A percentile compares a stretch with the other conserved stretches of the same genome.
phyloP scores from a whole-genome alignment of 2,329 filamentous ascomycete genomes.

The Fusarium falciforme region DNA sequence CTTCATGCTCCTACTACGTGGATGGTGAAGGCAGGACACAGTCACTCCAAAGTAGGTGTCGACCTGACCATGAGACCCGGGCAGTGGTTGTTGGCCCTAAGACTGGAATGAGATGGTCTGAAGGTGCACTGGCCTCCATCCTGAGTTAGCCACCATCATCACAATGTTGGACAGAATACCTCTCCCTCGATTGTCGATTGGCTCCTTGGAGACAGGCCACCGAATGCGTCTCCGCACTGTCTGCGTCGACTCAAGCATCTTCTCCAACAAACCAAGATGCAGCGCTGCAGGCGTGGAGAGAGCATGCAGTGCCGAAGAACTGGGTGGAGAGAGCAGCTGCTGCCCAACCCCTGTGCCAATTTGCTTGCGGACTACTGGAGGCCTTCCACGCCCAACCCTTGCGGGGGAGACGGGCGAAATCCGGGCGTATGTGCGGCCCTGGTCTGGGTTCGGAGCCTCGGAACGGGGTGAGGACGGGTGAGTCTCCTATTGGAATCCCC shows the following conservation, averaged over 20 bases:
- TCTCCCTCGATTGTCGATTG: not conserved
- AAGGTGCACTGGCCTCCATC: not conserved
- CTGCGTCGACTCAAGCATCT: not conserved
- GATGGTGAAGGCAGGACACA: not conserved
- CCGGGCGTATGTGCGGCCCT: not conserved
- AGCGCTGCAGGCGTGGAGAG: not conserved
- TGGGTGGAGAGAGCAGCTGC: not conserved
- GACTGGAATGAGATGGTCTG: not conserved
- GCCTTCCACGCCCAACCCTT: not conserved
- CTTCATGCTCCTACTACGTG: not conserved
- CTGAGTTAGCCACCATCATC: not conserved
- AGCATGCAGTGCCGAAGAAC: not conserved
- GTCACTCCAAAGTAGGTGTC: not conserved
- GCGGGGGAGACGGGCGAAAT: not conserved
- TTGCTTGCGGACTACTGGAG: not conserved
- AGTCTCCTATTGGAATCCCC: not conserved
- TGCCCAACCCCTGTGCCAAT: not conserved
- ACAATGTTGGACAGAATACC: not conserved
- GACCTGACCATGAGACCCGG: not conserved
- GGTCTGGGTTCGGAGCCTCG: not conserved
- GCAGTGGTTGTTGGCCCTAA: not conserved
- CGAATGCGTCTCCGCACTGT: not conserved
- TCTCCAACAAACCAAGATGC: not conserved
- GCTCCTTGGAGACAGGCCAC: not conserved
- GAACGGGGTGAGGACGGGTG: not conserved